These are phyloP conservation scores for Naganishia randhawae DNA, from an alignment of 768 basidiomycete genomes.

Conservation along the genomic window DNA sequence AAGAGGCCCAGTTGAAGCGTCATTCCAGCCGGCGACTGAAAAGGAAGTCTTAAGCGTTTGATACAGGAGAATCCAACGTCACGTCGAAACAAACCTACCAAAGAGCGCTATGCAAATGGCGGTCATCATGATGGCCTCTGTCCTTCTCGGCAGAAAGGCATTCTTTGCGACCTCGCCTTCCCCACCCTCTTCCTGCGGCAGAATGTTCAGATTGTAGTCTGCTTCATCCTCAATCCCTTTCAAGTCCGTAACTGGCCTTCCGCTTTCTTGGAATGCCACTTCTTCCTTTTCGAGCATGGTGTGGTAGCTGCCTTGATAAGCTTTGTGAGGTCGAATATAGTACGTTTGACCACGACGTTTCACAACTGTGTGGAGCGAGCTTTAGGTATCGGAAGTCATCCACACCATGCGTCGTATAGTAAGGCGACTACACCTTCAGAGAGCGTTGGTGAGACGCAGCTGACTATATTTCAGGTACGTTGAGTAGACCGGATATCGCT, in stretches of 20 bases:
- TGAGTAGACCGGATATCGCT: neutral
- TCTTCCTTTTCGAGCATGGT: neutral
- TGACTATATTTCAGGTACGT: neutral
- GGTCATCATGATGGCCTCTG: constrained; percentile 16
- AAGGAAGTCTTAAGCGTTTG: no score
- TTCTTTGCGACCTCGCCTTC: constrained; percentile 1
- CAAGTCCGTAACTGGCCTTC: neutral
- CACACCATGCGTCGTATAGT: no score
- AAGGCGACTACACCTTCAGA: no score
- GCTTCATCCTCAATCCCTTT: neutral
- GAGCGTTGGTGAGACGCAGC: no score
- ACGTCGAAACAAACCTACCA: neutral
- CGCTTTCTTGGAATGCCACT: neutral
- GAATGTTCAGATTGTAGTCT: neutral
- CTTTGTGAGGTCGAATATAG: no score
- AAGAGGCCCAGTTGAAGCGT: constrained; percentile 69
- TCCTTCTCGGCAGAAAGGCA: neutral
- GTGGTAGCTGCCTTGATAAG: neutral
- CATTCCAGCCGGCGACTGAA: constrained; percentile 63
- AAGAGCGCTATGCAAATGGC: constrained; percentile 4
- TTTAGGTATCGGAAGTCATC: no score
- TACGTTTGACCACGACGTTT: neutral
- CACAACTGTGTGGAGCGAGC: no score
- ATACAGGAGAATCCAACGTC: no score
- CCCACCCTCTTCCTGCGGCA: neutral